These are phyloP conservation scores for Leccinum uliginosum DNA, from an alignment of 768 basidiomycete species.

Conservation along the genomic window DNA sequence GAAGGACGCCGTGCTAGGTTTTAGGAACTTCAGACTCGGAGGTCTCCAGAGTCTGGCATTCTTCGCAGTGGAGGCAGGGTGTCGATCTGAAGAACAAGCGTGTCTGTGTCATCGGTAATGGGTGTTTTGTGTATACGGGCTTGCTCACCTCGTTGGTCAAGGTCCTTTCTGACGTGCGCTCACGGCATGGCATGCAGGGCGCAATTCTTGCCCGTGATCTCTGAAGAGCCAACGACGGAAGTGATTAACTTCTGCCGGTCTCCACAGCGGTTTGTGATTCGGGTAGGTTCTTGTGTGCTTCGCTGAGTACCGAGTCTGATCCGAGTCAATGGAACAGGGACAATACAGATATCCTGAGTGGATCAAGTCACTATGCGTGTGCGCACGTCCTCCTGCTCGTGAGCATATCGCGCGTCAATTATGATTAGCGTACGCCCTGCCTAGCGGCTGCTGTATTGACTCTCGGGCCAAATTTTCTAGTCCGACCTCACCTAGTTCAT, in stretches of 20 bases:
- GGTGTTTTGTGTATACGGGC: constrained; percentile 53
- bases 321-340: neutral
- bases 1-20: neutral
- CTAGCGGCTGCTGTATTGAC: neutral
- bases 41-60: constrained; percentile 45
- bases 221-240: constrained; percentile 43
- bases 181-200: constrained; percentile 36
- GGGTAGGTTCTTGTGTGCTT: constrained; percentile 30
- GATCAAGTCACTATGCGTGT: constrained; percentile 1
- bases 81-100: constrained; percentile 48
- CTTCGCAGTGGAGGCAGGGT: constrained; percentile 52
- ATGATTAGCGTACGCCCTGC: constrained; percentile 32
- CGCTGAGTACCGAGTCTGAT: neutral
- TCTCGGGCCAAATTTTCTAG: neutral
- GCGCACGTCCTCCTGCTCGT: neutral
- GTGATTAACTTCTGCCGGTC: constrained; percentile 58
- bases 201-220: constrained; percentile 53
- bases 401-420: constrained; percentile 40
- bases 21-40: constrained; percentile 31
- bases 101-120: constrained; percentile 62
- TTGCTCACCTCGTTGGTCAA: constrained; percentile 6
- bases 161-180: constrained; percentile 4
- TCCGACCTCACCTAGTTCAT: constrained; percentile 1
- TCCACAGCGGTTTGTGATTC: constrained; percentile 46
- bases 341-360: neutral